Conservation (phyloP, 2,329 filamentous ascomycete species). For the Aureobasidium sp. region DNA sequence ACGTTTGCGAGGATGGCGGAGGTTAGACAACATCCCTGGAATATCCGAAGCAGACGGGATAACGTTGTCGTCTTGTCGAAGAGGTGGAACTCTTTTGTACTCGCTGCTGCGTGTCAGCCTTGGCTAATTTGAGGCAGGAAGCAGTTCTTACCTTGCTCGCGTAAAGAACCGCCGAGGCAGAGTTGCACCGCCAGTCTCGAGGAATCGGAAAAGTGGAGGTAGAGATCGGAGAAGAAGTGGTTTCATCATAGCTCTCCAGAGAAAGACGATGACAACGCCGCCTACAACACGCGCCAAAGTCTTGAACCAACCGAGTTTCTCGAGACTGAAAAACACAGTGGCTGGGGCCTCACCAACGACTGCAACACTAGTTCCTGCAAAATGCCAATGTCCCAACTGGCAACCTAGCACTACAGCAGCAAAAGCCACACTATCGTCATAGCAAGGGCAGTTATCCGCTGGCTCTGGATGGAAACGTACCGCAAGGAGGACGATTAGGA, state of each 20-base stretch:
- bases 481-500: constrained; percentile 62
- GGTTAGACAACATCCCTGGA: constrained; percentile 70
- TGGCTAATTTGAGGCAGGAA: neutral
- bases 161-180: constrained; percentile 88
- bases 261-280: constrained; percentile 76
- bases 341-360: constrained; percentile 49
- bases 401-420: constrained; percentile 82
- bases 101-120: constrained; percentile 38
- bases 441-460: constrained; percentile 93
- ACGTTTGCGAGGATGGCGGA: constrained; percentile 72
- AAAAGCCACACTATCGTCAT: constrained; percentile 92
- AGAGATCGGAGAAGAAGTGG: constrained; percentile 68
- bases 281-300: constrained; percentile 63
- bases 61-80: constrained; percentile 75
- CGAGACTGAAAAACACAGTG: constrained; percentile 58
- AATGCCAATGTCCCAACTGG: constrained; percentile 78
- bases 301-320: constrained; percentile 57
- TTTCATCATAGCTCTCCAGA: constrained; percentile 88
- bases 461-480: constrained; percentile 92
- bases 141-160: constrained; percentile 58
- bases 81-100: constrained; percentile 73
- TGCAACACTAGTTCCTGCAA: constrained; percentile 51
- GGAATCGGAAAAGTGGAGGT: constrained; percentile 78
- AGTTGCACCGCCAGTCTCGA: constrained; percentile 71
- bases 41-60: constrained; percentile 86